phyloP scores from a whole-genome alignment of 2,329 filamentous ascomycete genomes.

The Parastagonospora avenae region DNA sequence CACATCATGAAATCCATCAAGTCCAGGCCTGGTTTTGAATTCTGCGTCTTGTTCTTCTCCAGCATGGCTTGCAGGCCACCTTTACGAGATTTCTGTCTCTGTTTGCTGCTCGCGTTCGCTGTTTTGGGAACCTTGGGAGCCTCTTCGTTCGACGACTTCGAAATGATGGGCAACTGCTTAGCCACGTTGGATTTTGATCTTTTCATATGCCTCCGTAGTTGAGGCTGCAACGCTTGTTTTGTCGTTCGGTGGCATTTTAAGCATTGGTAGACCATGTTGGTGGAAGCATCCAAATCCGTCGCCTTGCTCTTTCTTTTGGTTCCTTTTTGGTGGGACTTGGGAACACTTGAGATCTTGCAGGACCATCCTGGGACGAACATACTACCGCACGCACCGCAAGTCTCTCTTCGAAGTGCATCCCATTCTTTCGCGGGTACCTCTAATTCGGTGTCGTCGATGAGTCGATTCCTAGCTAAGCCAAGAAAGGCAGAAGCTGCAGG shows the following conservation, averaged over 20 bases:
- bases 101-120: constrained; percentile 57
- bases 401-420: constrained; percentile 35
- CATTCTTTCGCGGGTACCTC: constrained; percentile 32
- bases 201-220: constrained; percentile 24
- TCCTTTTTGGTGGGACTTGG: background rate
- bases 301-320: constrained; percentile 7
- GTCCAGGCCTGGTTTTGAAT: constrained; percentile 49
- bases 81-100: constrained; percentile 61
- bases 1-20: constrained; percentile 61
- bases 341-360: constrained; percentile 25
- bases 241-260: constrained; percentile 41
- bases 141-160: constrained; percentile 9
- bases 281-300: constrained; percentile 9
- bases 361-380: constrained; percentile 46
- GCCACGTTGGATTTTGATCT: constrained; percentile 5
- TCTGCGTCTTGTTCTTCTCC: constrained; percentile 51
- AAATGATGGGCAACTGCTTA: background rate
- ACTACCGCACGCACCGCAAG: constrained; percentile 47
- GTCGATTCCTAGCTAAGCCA: constrained; percentile 32
- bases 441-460: constrained; percentile 36
- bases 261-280: constrained; percentile 37
- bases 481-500: constrained; percentile 42
- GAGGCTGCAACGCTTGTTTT: constrained; percentile 23
- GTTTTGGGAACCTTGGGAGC: constrained; percentile 34
- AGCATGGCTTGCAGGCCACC: constrained; percentile 60